These are phyloP conservation scores for Cordyceps fumosorosea DNA, from an alignment of 2,329 filamentous ascomycete species.

Conservation along the genomic window DNA sequence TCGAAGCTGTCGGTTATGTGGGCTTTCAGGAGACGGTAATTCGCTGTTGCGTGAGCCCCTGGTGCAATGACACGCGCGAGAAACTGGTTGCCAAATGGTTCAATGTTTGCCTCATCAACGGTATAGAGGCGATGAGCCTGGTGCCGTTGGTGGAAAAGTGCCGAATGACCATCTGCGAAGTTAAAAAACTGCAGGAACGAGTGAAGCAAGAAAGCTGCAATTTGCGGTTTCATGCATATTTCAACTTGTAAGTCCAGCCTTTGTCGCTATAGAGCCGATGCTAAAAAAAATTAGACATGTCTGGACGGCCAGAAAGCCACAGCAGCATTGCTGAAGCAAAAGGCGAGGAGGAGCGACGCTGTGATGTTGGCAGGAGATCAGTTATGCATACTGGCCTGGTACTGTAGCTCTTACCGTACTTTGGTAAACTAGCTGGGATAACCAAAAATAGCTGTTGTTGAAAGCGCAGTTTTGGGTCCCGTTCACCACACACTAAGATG, in stretches of 20 bases:
- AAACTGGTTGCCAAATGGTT: slow-evolving; percentile 76
- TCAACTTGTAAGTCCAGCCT: slow-evolving; percentile 59
- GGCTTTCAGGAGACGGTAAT: slow-evolving; percentile 68
- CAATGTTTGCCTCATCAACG: slow-evolving; percentile 67
- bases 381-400: no score
- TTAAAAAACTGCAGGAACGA: slow-evolving; percentile 60
- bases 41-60: slow-evolving; percentile 66
- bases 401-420: no score
- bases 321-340: no score
- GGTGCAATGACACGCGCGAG: slow-evolving; percentile 57
- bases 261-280: no score
- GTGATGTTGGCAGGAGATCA: no score
- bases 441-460: no score
- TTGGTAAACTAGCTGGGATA: no score
- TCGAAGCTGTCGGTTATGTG: slow-evolving; percentile 68
- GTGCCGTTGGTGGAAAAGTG: slow-evolving; percentile 57
- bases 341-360: no score
- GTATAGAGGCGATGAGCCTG: slow-evolving; percentile 65
- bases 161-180: slow-evolving; percentile 47
- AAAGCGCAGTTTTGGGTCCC: no score
- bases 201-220: slow-evolving; percentile 36
- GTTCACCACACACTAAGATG: no score
- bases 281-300: no score
- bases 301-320: no score
- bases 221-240: slow-evolving; percentile 64